Base-by-base conservation (phyloP, 1,139 yeast species). In the Chernovozyma sophiae-reginae region DNA sequence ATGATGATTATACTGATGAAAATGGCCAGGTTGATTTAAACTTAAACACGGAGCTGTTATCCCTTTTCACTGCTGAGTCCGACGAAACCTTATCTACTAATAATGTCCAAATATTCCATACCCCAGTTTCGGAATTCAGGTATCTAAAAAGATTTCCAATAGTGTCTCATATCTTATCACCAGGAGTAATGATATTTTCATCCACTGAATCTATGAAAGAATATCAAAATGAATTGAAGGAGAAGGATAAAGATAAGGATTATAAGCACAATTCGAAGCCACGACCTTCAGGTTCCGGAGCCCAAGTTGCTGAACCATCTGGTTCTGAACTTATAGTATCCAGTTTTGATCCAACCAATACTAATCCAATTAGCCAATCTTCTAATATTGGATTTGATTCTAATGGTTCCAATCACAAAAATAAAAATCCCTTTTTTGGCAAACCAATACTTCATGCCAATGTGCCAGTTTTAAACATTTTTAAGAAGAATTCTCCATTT, bases 401-500 rank as follows among this genome's bases (percentile, higher is more conserved):
- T n/a, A 23, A n/a, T n/a, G 25, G 25, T 11, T 11, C 25, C 11
- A n/a, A n/a, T 11, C n/a, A n/a, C n/a, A n/a, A n/a, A n/a, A n/a
- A n/a, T n/a, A 11, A n/a, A 23, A 23, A n/a, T 11, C 25, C 25
- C 25, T 11, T 11, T 11, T 23, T 23, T 23, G 25, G 25, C 25
- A 23, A n/a, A n/a, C 25, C 25, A n/a, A 25, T 36, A 19, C 24
- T 31, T 4, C 25, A 27, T 14, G 30, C 45, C 5, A 34, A 32
- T 11, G 36, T 37, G n/a, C 66, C 65, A 1, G 51, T 61, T 40
- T 43, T 63, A 34, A 58, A 59, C 32, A 49, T 65, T 3, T 60
- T 65, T 47, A 60, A 53, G 43, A 49, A 55, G 30, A 60, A 59
- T 25, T 45, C 68, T 4, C 72, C 72, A 0, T 54, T 63, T 37